These are phyloP conservation scores for Sphagnum fallax DNA, from an alignment of 228 moss, liverwort and hornwort species.

Conservation along the genomic window DNA sequence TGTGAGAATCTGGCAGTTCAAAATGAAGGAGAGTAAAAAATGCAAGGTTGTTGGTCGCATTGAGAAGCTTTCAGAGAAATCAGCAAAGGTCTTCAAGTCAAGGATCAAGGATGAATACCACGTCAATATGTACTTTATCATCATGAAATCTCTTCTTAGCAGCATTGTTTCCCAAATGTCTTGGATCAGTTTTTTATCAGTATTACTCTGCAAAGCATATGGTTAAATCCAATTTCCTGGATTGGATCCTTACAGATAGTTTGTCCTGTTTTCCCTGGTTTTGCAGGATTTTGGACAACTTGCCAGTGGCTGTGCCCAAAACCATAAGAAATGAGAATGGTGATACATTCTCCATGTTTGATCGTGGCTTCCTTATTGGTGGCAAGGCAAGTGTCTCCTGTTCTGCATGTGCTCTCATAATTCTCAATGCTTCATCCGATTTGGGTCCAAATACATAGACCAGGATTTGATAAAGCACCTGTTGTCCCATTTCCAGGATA, in stretches of 20 bases:
- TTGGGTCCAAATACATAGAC: no score
- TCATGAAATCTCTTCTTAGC: no score
- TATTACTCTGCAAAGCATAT: no score
- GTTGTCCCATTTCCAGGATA: conserved; percentile 21
- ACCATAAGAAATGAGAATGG: conserved; percentile 11
- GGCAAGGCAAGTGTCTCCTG: conserved; percentile 11
- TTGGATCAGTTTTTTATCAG: no score
- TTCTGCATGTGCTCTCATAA: no score
- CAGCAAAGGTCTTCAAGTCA: conserved; percentile 70
- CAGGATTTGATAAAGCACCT: not conserved
- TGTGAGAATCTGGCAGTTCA: conserved; percentile 32
- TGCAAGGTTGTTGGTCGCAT: conserved; percentile 64
- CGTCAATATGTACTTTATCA: conserved; percentile 59
- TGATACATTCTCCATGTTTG: conserved; percentile 38
- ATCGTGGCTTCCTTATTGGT: conserved; percentile 76
- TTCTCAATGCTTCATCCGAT: no score
- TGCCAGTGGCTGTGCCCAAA: conserved; percentile 63
- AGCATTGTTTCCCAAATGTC: no score
- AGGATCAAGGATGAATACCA: conserved; percentile 81
- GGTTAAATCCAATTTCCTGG: no score
- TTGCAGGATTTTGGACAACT: conserved; percentile 82
- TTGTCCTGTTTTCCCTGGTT: not conserved
- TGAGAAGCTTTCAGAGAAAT: conserved; percentile 37
- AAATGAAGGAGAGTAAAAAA: conserved; percentile 36
- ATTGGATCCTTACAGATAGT: no score